Evolutionary conservation across 2,329 filamentous ascomycete genomes (phyloP), one percentile per base, ranked within the genome.

Genomic region (Aspergillus intermedius): DNA sequence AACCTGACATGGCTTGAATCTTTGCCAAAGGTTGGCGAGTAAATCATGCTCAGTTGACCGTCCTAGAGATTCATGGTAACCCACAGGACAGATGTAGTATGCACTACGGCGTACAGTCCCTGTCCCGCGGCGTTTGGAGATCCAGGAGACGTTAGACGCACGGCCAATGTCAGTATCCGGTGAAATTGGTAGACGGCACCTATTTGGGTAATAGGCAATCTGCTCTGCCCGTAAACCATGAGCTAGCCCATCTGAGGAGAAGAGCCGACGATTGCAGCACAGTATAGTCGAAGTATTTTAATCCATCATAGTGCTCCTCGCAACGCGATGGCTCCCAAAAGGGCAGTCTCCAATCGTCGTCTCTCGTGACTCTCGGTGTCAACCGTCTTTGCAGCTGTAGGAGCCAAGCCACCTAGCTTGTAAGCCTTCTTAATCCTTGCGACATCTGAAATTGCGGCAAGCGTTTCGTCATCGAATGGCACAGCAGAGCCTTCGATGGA

Each of bases 341-440:
- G 74, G 39, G 87, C 74, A 46, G 79, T 75, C 63, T 94, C 88
- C 40, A 87, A 73, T 59, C 53, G 55, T 37, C 55, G 60, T 32
- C 55, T 60, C 13, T 51, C 53, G 25, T 60, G 54, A 21, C 60
- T 57, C 13, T 60, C 44, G 10, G 51, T 42, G 12, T 56, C 60
- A 44, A 60, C 56, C 12, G 32, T 49, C 48, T 59, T 63, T 4
- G 52, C 41, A 4, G 54, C 15, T 32, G 53, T 69, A 56, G 75
- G 77, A 42, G 73, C 69, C n/a, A 81, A 64, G 6, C 77, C 75
- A 53, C 86, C 86, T 25, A 96, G 71, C 66, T 95, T 95, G 70
- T 96, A 96, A 54, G 88, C 83, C 71, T 95, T 96, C 62, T 81
- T 82, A 28, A 96, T 79, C 61, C 83, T 85, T 19, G 74, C 65